Evolutionary conservation across 2,329 filamentous ascomycete genomes (phyloP), one percentile per base, ranked within the genome.

Genomic region (Shiraia sp.): DNA sequence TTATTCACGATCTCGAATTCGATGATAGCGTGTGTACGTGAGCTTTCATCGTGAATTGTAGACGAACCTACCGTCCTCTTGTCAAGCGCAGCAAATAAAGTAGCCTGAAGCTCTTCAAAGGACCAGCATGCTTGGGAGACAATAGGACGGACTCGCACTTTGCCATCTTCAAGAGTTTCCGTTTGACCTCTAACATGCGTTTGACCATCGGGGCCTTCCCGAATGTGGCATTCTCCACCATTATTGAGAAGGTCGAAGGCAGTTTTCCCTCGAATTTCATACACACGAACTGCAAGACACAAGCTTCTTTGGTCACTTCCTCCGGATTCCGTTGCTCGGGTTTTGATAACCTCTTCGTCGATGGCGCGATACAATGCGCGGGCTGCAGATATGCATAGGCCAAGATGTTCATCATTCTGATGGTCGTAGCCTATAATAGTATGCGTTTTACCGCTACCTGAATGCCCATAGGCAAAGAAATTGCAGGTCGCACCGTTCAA

Each of bases 381-480:
- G 2, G 69, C 69, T 2, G 72, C 66, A 0, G 64, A 52, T 4
- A 74, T 49, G 37, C 67, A 72, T 1, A 75, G 40, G 0, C 71
- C 72, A 17, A 72, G 59, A 15, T 70, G 43, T 3, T 64, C 43
- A 1, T 31, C 22, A 2, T 66, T 44, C 5, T 72, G 57, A 31
- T 65, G 69, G 13, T 75, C 64, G 35, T 75, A 74, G 2, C 74
- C 74, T 6, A 76, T 63, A 33, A 72, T 69, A 0, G 70, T 73
- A 42, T 72, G 70, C 1, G 70, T 66, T 44, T 73, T 74, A 0
- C 70, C 71, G 38, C 70, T 73, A 13, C 68, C 49, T 2, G 72
- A 72, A 49, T 74, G 70, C 3, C 72, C 71, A 39, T 75, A 74
- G 8, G 71, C 72, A 42, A 73, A 73, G 53, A 72, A 69, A 36